Base-by-base conservation (phyloP, 345 rosid genomes). In the Populus deltoides region DNA sequence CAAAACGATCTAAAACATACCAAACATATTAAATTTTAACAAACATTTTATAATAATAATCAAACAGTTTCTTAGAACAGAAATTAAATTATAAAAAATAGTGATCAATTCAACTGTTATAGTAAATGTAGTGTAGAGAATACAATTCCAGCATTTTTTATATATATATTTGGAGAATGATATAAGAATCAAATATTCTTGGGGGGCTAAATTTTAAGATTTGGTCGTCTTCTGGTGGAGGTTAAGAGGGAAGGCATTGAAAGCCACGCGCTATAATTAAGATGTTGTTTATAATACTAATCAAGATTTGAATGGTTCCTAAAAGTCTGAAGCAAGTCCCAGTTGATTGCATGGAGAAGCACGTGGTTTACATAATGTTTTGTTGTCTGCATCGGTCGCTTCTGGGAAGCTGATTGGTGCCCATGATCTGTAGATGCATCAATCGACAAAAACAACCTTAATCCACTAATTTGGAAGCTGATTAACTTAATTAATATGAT, bases 391-490 rank as follows among this genome's bases (percentile, higher is more conserved):
- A 29, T 65, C 66, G 66, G 51, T 4, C 63, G 16, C 8, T 78
- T 65, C 80, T 47, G 36, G 24, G 71, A 71, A 63, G 76, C 36
- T 35, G 80, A 71, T 41, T 41, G 33, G 31, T 79, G 53, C 45
- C 51, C 43, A 41, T 55, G 59, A 79, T 73, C 59, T 39, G 29
- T 1, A 20, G 59, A 53, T 39, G 13, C 55, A 39, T 38, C 31
- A 36, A 35, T 66, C 67, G 45, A 78, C 29, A 72, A 10, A 16
- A 31, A 17, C 65, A 70, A 16, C 68, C 53, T 55, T 55, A 38
- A 25, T 38, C 39, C 1, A 36, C 10, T 49, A 13, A 1, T 6
- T 24, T 15, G 25, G 12, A 66, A 31, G 7, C 31, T 27, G 5
- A 29, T 65, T 51, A 25, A 6, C 9, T 55, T 43, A 45, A 18